phyloP scores from a whole-genome alignment of 768 basidiomycete genomes.

The Suillus americanus region DNA sequence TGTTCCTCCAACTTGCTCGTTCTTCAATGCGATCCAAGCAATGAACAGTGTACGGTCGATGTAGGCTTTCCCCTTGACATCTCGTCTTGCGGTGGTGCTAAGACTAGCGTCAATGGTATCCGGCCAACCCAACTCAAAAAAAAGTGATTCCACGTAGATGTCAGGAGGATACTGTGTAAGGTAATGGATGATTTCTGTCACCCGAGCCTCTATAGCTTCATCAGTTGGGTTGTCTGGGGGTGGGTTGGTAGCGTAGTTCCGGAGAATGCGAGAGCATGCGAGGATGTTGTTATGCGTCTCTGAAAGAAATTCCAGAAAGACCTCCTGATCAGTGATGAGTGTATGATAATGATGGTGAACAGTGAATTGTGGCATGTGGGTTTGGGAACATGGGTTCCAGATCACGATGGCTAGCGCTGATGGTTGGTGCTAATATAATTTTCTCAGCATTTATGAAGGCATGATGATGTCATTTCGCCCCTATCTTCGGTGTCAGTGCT shows the following conservation, averaged over 20 bases:
- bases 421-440: too few relatives aligned
- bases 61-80: neutral
- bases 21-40: too few relatives aligned
- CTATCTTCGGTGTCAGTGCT: too few relatives aligned
- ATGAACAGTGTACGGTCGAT: too few relatives aligned
- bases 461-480: too few relatives aligned
- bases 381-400: too few relatives aligned
- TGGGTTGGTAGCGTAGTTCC: neutral
- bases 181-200: neutral
- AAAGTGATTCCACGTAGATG: neutral
- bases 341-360: neutral
- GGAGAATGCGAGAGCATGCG: neutral
- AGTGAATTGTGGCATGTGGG: neutral
- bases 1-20: too few relatives aligned
- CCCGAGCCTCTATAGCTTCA: neutral
- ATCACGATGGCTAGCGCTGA: too few relatives aligned
- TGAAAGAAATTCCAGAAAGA: neutral
- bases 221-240: neutral
- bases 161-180: neutral
- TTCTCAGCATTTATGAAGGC: too few relatives aligned
- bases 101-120: neutral
- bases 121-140: neutral
- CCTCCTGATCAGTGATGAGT: neutral
- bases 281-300: neutral
- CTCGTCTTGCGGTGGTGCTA: too few relatives aligned